Evolutionary conservation across 345 rosid species (phyloP).

Genomic region (Draba incana): DNA sequence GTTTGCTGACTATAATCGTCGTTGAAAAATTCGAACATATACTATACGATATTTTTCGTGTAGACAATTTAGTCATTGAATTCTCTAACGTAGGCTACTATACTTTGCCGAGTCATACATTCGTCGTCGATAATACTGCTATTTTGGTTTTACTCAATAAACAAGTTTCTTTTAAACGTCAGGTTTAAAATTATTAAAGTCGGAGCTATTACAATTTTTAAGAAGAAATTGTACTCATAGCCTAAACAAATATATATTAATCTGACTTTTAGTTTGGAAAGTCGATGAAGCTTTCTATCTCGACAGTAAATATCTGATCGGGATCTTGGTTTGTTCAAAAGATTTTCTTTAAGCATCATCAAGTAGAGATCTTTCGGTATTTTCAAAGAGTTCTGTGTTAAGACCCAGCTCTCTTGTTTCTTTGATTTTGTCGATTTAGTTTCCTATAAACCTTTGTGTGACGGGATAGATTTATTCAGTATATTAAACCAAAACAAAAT

Average conservation of each 20-base stretch:
- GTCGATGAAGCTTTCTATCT: not conserved
- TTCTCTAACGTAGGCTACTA: constrained; percentile 16
- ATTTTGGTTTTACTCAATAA: constrained; percentile 4
- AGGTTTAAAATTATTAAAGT: constrained; percentile 8
- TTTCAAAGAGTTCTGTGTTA: too few relatives aligned
- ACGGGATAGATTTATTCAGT: too few relatives aligned
- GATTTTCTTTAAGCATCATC: too few relatives aligned
- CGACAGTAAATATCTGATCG: too few relatives aligned
- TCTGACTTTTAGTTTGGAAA: not conserved
- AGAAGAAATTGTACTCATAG: not conserved
- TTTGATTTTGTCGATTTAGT: too few relatives aligned
- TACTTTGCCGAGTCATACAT: constrained; percentile 32
- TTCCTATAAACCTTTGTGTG: too few relatives aligned
- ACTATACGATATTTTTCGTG: constrained; percentile 1
- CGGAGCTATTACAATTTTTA: not conserved
- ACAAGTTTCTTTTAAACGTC: not conserved
- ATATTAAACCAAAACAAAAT: too few relatives aligned
- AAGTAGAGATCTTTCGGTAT: too few relatives aligned
- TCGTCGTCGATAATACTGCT: constrained; percentile 11
- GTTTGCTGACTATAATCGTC: not conserved
- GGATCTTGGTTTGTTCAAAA: too few relatives aligned
- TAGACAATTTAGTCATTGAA: constrained; percentile 12
- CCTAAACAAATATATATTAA: too few relatives aligned
- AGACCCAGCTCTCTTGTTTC: too few relatives aligned
- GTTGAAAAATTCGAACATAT: constrained; percentile 22